Evolutionary conservation across 768 basidiomycete species (phyloP), one percentile per base, ranked within the genome.

Genomic region (Hemileccinum rubropunctum): DNA sequence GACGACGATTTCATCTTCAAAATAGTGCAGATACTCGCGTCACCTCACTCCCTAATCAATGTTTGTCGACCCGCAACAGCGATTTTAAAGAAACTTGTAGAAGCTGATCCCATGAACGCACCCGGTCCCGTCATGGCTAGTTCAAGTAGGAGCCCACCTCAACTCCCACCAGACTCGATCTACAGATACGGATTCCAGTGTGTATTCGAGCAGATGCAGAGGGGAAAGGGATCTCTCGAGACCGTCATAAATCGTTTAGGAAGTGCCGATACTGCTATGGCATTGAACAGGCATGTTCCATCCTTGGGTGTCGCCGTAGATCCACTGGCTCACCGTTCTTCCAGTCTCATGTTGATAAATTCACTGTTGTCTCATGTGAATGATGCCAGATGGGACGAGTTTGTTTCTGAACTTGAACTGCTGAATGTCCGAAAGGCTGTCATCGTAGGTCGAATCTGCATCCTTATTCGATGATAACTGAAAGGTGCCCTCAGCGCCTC

Each of bases 41-140:
- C 89, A 0, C 74, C 86, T 0, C 75, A 79, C 34, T 88, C 87
- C 11, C 78, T 85, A 15, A 84, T 95, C 73, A 97, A 97, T 53
- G 90, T 95, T 51, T 91, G 89, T 59, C 85, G 92, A 6, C 94
- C 93, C 30, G 93, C 92, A 1, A 93, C 90, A 37, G 84, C 88
- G 30, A 94, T 95, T 48, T 76, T 95, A 54, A 91, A 91, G 70
- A 87, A 86, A 55, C 80, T 95, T 18, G 91, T 93, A 13, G 91
- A 93, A 65, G 91, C 91, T 9, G 88, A 91, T 59, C 86, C 91
- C 15, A 70, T 76, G 57, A 83, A 73, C 52, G 80, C 82, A 15
- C 81, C 87, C 2, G 83, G 82, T 15, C 74, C 79, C 2, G 63
- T 78, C 41, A 52, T 75, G 35, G 76, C 83, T 12, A 79, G 84